Base-by-base conservation (phyloP, 2,329 filamentous ascomycete genomes). In the Bipolaris zeicola region DNA sequence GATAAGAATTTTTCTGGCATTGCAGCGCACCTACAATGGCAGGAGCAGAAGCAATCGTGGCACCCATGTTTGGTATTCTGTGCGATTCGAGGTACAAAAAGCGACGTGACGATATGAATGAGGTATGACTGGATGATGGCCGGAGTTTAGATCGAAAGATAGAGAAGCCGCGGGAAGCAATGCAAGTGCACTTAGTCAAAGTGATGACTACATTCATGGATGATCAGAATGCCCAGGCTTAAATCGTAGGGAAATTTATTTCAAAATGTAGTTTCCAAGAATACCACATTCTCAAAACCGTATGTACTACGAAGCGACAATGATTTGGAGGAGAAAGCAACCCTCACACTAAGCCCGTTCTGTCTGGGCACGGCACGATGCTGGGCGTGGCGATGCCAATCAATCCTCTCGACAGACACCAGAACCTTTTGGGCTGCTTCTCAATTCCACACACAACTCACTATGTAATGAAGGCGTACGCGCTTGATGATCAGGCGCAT, bases 1-100 rank as follows among this genome's bases (percentile, higher is more conserved):
- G 63, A 54, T 74, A 74, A 47, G 70, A 72, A 34, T 74, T 60
- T 50, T 68, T 71, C 28, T 74, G 71, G 42, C 70, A 74, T 44
- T 60, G 63, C 13, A 73, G 53, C 42, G 71, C 69, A 43, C 71
- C 71, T 2, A 74, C 71, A 28, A 74, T 64, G 44, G 54, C 61
- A 1, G 70, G 67, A 10, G 51, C 51, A 4, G 63, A 47, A 14
- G 45, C 50, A 34, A 58, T 46, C 14, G 61, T 47, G 1, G 36
- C 50, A 26, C 66, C 59, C 69, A 72, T 72, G 2, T 39, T 60
- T 39, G 26, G 13, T 7, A 18, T 39, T 14, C 26, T 43, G 41
- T 37, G 20, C 5, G 33, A 36, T 6, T 22, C 44, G 36, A 34
- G 24, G 14, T 16, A 43, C 13, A 44, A 33, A 18, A 31, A 45